phyloP scores from a whole-genome alignment of 164 flowering plant genomes.

The Nymphaea colorata region DNA sequence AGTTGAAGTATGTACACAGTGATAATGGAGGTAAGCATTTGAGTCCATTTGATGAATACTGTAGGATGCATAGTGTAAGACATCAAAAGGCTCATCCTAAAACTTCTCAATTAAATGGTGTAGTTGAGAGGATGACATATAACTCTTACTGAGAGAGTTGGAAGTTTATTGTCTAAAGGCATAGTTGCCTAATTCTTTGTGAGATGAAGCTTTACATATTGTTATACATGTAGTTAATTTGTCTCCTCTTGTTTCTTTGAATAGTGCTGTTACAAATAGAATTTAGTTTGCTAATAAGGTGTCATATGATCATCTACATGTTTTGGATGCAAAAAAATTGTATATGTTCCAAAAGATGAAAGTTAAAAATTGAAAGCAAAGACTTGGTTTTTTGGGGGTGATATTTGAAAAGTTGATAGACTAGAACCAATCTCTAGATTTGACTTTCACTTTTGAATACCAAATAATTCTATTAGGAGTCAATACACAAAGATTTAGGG shows the following conservation, averaged over 20 bases:
- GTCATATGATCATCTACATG: slow-evolving; percentile 3
- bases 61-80: slow-evolving; percentile 2
- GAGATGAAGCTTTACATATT: slow-evolving; percentile 3
- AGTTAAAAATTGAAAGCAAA: slow-evolving; percentile 7
- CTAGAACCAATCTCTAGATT: no score
- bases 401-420: no score
- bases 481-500: no score
- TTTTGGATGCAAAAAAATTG: no score
- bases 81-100: slow-evolving; percentile 5
- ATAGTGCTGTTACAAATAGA: slow-evolving; percentile 4
- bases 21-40: not conserved
- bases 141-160: slow-evolving; percentile 8
- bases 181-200: slow-evolving; percentile 5
- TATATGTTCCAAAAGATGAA: slow-evolving; percentile 4
- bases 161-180: not conserved
- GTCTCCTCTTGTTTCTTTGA: slow-evolving; percentile 1
- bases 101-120: slow-evolving; percentile 13
- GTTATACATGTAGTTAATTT: slow-evolving; percentile 6
- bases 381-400: not conserved
- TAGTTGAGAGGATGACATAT: slow-evolving; percentile 11
- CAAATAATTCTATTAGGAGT: no score
- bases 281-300: not conserved
- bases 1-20: not conserved
- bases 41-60: slow-evolving; percentile 2
- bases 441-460: no score